phyloP scores from a whole-genome alignment of 106 monocot genomes.

The Phalaenopsis equestris region DNA sequence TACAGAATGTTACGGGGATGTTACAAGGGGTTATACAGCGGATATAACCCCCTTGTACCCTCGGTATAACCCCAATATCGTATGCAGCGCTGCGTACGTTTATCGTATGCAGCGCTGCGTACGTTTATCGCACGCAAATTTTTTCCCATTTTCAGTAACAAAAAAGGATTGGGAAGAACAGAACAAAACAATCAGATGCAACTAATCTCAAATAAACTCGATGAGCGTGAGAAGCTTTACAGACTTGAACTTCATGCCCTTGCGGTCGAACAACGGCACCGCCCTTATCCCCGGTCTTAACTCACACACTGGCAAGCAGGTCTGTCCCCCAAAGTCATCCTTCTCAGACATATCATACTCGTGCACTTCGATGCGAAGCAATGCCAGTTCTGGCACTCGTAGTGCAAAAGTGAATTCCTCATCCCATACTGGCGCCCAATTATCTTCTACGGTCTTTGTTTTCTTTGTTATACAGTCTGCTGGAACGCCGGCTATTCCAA shows the following conservation, averaged over 20 bases:
- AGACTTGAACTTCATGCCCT: conserved; percentile 14
- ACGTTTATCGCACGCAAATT: too few relatives aligned
- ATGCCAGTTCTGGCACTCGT: conserved; percentile 33
- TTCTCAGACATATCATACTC: conserved; percentile 28
- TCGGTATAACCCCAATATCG: too few relatives aligned
- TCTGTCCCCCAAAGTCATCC: conserved; percentile 10
- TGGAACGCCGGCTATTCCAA: conserved; percentile 26
- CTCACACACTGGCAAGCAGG: conserved; percentile 31
- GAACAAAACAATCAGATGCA: too few relatives aligned
- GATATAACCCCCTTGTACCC: too few relatives aligned
- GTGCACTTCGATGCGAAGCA: conserved; percentile 28
- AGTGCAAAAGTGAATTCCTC: conserved; percentile 32
- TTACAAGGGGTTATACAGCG: too few relatives aligned
- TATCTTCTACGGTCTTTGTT: conserved; percentile 18
- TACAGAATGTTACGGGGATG: too few relatives aligned
- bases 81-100: too few relatives aligned
- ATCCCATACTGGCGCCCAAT: conserved; percentile 27
- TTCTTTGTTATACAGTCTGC: conserved; percentile 29
- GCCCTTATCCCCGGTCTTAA: conserved; percentile 26
- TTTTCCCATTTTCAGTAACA: too few relatives aligned
- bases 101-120: too few relatives aligned
- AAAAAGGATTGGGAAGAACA: too few relatives aligned
- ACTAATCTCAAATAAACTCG: conserved; percentile 12
- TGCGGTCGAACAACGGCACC: conserved; percentile 25
- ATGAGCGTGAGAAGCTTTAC: conserved; percentile 32